These are phyloP conservation scores for Teunomyces funiuensis DNA, from an alignment of 805 yeast species.

Conservation along the genomic window DNA sequence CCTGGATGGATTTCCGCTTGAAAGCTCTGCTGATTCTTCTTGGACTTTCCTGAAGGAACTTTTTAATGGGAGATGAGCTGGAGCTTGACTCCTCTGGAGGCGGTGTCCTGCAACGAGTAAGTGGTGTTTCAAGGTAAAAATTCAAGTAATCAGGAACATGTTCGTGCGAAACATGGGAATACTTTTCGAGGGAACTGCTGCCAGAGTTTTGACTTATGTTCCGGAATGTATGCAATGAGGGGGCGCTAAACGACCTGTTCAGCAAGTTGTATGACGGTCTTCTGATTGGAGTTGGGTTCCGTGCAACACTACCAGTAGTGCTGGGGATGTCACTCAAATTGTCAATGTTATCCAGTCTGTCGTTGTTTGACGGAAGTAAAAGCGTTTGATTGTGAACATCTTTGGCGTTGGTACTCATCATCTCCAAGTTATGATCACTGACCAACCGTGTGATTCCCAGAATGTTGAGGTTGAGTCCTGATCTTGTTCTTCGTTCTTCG, in stretches of 20 bases:
- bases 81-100: conserved; percentile 12
- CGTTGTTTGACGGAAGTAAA: conserved; percentile 11
- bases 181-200: not conserved
- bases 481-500: conserved; percentile 20
- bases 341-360: conserved; percentile 25
- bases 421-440: conserved; percentile 15
- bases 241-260: conserved; percentile 37
- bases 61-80: conserved; percentile 33
- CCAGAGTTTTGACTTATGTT: conserved; percentile 12
- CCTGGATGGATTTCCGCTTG: conserved; percentile 14
- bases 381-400: not conserved
- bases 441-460: conserved; percentile 20
- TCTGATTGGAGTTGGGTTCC: conserved; percentile 1
- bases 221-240: conserved; percentile 41
- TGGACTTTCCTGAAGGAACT: conserved; percentile 31
- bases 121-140: not conserved
- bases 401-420: conserved; percentile 2
- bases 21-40: conserved; percentile 24
- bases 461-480: conserved; percentile 20
- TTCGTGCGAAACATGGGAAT: conserved; percentile 1
- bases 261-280: conserved; percentile 15
- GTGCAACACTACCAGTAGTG: conserved; percentile 4
- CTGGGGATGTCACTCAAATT: conserved; percentile 25
- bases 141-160: conserved; percentile 1
- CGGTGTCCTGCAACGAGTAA: conserved; percentile 2